Percentiles rank a stretch among this genome's conserved stretches.
Conservation (phyloP, 2,329 filamentous ascomycete genomes). For the Kalmusia sp. region DNA sequence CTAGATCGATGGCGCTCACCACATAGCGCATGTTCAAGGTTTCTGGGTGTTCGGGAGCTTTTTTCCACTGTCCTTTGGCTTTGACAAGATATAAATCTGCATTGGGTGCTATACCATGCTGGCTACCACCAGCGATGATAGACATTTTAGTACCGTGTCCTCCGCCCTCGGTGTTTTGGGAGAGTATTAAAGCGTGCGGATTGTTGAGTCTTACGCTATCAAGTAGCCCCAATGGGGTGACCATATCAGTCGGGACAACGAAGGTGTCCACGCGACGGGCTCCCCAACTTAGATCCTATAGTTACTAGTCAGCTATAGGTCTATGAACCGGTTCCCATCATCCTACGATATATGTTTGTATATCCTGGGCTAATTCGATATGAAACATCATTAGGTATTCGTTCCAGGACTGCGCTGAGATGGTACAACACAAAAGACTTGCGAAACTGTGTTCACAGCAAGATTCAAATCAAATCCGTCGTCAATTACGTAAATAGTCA, state of each 20-base stretch:
- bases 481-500: slow-evolving; percentile 11
- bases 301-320: not conserved
- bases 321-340: too few relatives aligned
- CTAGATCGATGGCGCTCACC: not conserved
- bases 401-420: too few relatives aligned
- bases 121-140: not conserved
- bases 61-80: slow-evolving; percentile 1
- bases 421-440: not conserved
- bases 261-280: not conserved
- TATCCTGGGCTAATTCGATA: too few relatives aligned
- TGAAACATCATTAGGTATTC: too few relatives aligned
- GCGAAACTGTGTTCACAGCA: not conserved
- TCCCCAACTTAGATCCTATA: not conserved
- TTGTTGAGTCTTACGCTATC: not conserved
- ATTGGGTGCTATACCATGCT: slow-evolving; percentile 2
- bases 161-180: not conserved
- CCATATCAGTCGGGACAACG: not conserved
- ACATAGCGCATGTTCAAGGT: not conserved
- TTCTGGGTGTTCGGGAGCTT: not conserved
- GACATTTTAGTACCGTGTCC: slow-evolving; percentile 10
- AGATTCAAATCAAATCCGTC: slow-evolving; percentile 7
- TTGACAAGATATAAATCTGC: slow-evolving; percentile 11
- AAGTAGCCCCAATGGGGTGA: not conserved
- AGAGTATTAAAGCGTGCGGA: not conserved
- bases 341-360: too few relatives aligned